Percentiles rank a stretch among this genome's conserved stretches.
Evolutionary conservation across 768 basidiomycete species (phyloP).

Genomic region (Pleurotus citrinopileatus): DNA sequence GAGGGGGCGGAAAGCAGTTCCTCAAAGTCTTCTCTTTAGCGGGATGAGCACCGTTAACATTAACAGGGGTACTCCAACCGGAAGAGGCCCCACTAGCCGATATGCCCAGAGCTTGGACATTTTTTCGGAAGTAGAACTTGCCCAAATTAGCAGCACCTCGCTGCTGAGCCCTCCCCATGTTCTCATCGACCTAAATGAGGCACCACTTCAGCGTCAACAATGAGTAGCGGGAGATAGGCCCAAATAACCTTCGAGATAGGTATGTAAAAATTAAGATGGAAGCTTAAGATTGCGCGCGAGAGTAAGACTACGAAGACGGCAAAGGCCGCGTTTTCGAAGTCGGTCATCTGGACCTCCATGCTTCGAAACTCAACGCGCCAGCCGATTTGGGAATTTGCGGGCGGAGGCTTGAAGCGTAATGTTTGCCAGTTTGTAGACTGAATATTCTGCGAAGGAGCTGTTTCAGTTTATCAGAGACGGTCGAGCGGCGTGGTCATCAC

Average conservation of each 20-base stretch:
- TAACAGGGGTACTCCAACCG: conserved; percentile 34
- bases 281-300: conserved; percentile 88
- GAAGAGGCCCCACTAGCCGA: conserved; percentile 49
- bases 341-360: conserved; percentile 99
- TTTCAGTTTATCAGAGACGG: not conserved
- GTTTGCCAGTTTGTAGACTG: conserved; percentile 99
- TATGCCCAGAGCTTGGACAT: conserved; percentile 63
- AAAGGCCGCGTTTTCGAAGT: conserved; percentile 98
- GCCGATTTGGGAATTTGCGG: conserved; percentile 87
- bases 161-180: conserved; percentile 88
- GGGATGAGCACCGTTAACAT: conserved; percentile 27
- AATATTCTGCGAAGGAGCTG: conserved; percentile 62
- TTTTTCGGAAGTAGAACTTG: conserved; percentile 89
- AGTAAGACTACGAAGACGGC: conserved; percentile 92
- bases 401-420: conserved; percentile 96
- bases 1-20: conserved; percentile 69
- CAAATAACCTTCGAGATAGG: conserved; percentile 87
- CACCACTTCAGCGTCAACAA: not conserved
- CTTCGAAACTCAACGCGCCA: conserved; percentile 99
- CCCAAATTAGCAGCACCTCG: conserved; percentile 72
- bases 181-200: conserved; percentile 81
- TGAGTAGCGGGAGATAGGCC: not conserved
- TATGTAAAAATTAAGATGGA: conserved; percentile 92
- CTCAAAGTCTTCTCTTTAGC: conserved; percentile 64
- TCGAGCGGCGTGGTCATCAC: conserved; percentile 32